These are phyloP conservation scores for Termitomyces sp. DNA, from an alignment of 768 basidiomycete species.

Conservation along the genomic window DNA sequence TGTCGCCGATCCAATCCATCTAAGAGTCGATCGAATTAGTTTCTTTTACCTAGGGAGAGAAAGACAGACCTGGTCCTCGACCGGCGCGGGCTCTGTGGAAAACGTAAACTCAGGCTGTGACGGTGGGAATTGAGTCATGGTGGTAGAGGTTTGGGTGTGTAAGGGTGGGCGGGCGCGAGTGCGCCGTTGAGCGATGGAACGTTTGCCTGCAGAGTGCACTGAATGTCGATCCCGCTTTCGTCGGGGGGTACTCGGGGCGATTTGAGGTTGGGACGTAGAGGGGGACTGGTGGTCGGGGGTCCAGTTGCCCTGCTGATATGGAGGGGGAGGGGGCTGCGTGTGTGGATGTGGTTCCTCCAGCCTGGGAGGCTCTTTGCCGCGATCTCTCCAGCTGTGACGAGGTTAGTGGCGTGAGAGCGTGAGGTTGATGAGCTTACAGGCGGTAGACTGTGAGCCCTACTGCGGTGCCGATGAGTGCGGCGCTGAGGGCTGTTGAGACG, in stretches of 20 bases:
- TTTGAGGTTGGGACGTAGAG: slow-evolving; percentile 6
- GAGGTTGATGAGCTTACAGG: slow-evolving; percentile 47
- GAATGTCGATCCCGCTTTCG: slow-evolving; percentile 4
- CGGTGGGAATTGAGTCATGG: slow-evolving; percentile 17
- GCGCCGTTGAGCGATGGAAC: background rate
- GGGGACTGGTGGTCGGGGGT: slow-evolving; percentile 25
- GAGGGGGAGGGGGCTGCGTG: slow-evolving; percentile 51
- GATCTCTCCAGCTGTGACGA: slow-evolving; percentile 63
- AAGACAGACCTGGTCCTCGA: slow-evolving; percentile 40
- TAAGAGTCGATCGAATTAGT: background rate
- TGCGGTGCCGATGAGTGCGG: slow-evolving; percentile 81
- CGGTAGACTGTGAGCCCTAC: slow-evolving; percentile 85
- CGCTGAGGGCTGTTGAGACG: slow-evolving; percentile 77
- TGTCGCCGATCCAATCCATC: slow-evolving; percentile 83
- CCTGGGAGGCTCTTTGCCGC: slow-evolving; percentile 44
- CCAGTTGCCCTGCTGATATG: slow-evolving; percentile 61
- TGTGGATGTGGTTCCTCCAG: slow-evolving; percentile 5
- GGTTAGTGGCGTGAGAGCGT: slow-evolving; percentile 3
- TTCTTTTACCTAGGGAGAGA: background rate
- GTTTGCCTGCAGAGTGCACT: background rate
- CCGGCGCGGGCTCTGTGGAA: slow-evolving; percentile 18
- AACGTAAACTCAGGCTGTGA: slow-evolving; percentile 41
- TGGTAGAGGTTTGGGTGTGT: slow-evolving; percentile 9
- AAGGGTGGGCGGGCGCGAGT: slow-evolving; percentile 14
- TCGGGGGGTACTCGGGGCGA: slow-evolving; percentile 18